Conservation (phyloP, 2,329 filamentous ascomycete species). For the Calonectria pseudoturangicola region DNA sequence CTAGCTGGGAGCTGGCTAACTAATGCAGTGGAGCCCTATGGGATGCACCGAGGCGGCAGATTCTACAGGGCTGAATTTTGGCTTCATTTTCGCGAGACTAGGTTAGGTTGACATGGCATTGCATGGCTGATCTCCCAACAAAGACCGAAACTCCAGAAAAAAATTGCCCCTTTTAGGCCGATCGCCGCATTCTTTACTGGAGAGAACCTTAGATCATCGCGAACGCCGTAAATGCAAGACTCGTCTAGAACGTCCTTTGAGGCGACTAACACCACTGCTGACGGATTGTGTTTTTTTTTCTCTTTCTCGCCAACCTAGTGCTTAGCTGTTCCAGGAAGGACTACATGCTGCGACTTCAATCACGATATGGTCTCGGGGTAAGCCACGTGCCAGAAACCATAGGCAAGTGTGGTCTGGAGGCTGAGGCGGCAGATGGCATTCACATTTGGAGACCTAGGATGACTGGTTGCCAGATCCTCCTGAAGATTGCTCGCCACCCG, state of each 20-base stretch:
- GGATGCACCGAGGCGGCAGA: constrained; percentile 13
- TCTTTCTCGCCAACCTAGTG: constrained; percentile 35
- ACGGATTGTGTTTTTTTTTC: background rate
- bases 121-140: constrained; percentile 11
- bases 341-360: background rate
- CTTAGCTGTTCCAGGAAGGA: constrained; percentile 37
- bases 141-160: background rate
- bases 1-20: constrained; percentile 5
- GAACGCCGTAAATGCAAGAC: constrained; percentile 33
- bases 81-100: constrained; percentile 29
- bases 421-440: constrained; percentile 21
- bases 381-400: constrained; percentile 30
- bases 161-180: background rate
- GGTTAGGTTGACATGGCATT: constrained; percentile 8
- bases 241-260: constrained; percentile 37
- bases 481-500: background rate
- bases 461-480: background rate
- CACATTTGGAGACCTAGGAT: background rate
- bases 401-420: constrained; percentile 13
- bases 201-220: constrained; percentile 18
- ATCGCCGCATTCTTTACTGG: constrained; percentile 8
- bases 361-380: constrained; percentile 2
- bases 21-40: constrained; percentile 28
- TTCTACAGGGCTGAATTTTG: constrained; percentile 35
- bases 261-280: constrained; percentile 11